Evolutionary conservation across 176 grass and related monocot genomes (phyloP).

Genomic region (Lolium perenne): DNA sequence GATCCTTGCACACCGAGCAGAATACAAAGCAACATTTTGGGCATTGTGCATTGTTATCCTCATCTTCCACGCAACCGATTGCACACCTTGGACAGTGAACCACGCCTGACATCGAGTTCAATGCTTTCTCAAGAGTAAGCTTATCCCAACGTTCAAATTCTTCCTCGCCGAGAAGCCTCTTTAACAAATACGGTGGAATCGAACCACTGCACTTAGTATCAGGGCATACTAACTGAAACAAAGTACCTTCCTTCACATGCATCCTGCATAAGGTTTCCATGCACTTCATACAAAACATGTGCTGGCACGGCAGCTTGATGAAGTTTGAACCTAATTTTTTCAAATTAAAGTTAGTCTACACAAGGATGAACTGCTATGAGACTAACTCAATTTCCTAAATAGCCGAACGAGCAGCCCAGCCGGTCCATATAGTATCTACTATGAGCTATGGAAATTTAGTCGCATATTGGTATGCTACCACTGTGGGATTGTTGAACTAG

Average conservation of each 20-base stretch:
- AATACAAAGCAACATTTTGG: constrained; percentile 65
- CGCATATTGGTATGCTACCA: not conserved
- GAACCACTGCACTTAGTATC: constrained; percentile 50
- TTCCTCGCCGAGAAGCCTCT: constrained; percentile 50
- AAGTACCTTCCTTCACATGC: constrained; percentile 53
- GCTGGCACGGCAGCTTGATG: constrained; percentile 40
- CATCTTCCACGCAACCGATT: constrained; percentile 65
- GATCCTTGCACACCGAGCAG: constrained; percentile 56
- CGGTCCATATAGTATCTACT: not conserved
- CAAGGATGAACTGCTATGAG: not conserved
- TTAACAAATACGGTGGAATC: constrained; percentile 54
- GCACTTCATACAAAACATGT: constrained; percentile 40
- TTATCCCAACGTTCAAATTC: constrained; percentile 68
- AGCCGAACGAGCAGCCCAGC: not conserved
- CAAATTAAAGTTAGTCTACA: constrained; percentile 8
- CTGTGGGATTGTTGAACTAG: not conserved
- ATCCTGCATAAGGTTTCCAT: constrained; percentile 53
- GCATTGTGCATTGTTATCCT: constrained; percentile 54
- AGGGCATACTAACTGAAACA: constrained; percentile 60
- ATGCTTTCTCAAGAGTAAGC: constrained; percentile 60
- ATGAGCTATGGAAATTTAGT: not conserved
- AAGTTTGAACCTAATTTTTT: constrained; percentile 51
- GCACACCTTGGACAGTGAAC: constrained; percentile 64
- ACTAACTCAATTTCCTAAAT: not conserved
- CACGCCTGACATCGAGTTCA: constrained; percentile 61